Conservation (phyloP, 2,329 filamentous ascomycete genomes). For the Knufia fluminis region DNA sequence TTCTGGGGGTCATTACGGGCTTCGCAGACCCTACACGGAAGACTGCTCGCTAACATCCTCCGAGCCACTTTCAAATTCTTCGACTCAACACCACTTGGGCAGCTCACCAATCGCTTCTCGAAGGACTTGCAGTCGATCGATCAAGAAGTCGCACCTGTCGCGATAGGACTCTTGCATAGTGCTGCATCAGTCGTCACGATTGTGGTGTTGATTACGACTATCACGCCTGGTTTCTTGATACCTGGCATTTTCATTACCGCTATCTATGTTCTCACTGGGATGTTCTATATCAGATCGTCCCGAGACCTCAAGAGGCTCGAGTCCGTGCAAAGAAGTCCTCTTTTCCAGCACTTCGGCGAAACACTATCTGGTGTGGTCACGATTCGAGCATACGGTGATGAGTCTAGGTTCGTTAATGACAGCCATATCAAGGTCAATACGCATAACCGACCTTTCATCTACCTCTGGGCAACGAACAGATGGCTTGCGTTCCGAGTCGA, state of each 20-base stretch:
- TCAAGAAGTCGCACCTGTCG: slow-evolving; percentile 88
- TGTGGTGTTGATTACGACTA: slow-evolving; percentile 71
- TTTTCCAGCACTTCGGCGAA: slow-evolving; percentile 97
- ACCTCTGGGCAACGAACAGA: slow-evolving; percentile 90
- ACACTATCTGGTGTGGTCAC: slow-evolving; percentile 91
- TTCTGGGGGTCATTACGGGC: slow-evolving; percentile 88
- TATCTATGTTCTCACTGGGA: slow-evolving; percentile 72
- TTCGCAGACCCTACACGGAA: slow-evolving; percentile 72
- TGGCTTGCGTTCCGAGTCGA: slow-evolving; percentile 94
- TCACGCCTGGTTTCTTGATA: slow-evolving; percentile 85
- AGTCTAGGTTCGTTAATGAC: slow-evolving; percentile 84
- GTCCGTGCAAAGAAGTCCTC: slow-evolving; percentile 82
- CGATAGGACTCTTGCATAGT: slow-evolving; percentile 64
- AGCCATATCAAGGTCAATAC: slow-evolving; percentile 82
- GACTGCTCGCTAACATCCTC: slow-evolving; percentile 67
- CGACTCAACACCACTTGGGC: slow-evolving; percentile 87
- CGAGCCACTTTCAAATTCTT: slow-evolving; percentile 97
- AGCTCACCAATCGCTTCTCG: slow-evolving; percentile 97
- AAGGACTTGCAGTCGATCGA: slow-evolving; percentile 94
- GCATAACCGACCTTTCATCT: slow-evolving; percentile 88
- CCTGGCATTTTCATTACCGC: slow-evolving; percentile 75
- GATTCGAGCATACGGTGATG: slow-evolving; percentile 91
- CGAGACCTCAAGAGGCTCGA: slow-evolving; percentile 91
- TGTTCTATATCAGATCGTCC: slow-evolving; percentile 86
- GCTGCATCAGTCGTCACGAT: slow-evolving; percentile 69